Percentiles rank a stretch among this genome's conserved stretches.
phyloP scores from a whole-genome alignment of 495 filamentous ascomycete genomes.

The Tirmania nivea region DNA sequence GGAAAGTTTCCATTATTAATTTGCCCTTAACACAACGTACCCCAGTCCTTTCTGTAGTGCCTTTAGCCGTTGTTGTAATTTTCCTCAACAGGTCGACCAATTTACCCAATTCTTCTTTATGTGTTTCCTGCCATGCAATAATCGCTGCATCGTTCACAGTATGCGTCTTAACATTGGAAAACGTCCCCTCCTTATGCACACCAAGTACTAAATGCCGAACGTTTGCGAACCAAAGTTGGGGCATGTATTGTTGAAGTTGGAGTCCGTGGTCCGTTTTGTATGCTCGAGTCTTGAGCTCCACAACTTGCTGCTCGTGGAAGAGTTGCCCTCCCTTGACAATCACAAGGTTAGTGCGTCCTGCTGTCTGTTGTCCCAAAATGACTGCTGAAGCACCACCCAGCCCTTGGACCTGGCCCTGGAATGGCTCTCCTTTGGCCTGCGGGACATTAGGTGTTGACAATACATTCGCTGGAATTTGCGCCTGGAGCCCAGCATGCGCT shows the following conservation, averaged over 20 bases:
- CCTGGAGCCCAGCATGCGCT: too few species aligned
- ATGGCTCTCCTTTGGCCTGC: too few species aligned
- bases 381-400: too few species aligned
- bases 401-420: too few species aligned
- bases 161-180: slow-evolving; percentile 20
- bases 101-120: background rate
- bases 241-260: slow-evolving; percentile 15
- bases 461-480: too few species aligned
- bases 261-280: slow-evolving; percentile 20
- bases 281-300: slow-evolving; percentile 32
- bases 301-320: slow-evolving; percentile 20
- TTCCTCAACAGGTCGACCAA: background rate
- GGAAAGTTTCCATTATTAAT: background rate
- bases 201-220: slow-evolving; percentile 29
- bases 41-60: background rate
- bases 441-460: too few species aligned
- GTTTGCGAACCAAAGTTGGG: slow-evolving; percentile 31
- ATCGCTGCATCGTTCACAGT: slow-evolving; percentile 17
- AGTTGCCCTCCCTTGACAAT: slow-evolving; percentile 18
- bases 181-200: slow-evolving; percentile 26
- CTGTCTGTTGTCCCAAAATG: too few species aligned
- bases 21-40: background rate
- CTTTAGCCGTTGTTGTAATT: background rate
- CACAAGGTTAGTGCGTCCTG: background rate
- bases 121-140: background rate